These are phyloP conservation scores for Daphne laureola DNA, from an alignment of 441 rosid genomes.

Conservation along the genomic window DNA sequence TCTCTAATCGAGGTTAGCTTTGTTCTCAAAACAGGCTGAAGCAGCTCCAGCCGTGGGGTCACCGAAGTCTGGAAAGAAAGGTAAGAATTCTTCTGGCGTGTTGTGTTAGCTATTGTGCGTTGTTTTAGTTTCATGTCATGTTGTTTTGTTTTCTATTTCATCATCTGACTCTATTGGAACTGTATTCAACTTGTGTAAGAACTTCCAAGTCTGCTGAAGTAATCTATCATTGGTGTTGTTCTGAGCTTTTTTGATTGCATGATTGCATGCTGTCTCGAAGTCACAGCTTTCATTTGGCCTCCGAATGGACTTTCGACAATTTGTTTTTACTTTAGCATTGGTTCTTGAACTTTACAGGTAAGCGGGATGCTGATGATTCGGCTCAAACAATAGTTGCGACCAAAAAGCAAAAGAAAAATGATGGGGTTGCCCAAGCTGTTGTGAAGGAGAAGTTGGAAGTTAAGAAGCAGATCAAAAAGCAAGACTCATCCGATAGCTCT, in stretches of 20 bases:
- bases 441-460: conserved; percentile 35
- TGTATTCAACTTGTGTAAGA: neutral
- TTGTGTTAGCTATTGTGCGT: neutral
- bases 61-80: conserved; percentile 55
- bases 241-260: neutral
- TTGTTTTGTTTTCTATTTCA: neutral
- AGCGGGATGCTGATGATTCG: conserved; percentile 62
- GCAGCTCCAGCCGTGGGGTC: conserved; percentile 31
- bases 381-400: conserved; percentile 38
- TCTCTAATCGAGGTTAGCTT: neutral
- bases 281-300: neutral
- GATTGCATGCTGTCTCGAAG: neutral
- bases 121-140: neutral
- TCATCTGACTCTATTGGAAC: neutral
- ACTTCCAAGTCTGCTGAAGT: too few species aligned
- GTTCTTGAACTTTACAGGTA: conserved; percentile 28
- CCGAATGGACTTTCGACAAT: neutral
- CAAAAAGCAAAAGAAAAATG: conserved; percentile 65
- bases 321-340: neutral
- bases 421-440: conserved; percentile 30
- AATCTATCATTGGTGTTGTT: neutral
- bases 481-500: conserved; percentile 45
- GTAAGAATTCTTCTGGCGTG: conserved; percentile 16
- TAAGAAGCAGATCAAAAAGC: conserved; percentile 39
- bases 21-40: conserved; percentile 32